phyloP scores from a whole-genome alignment of 768 basidiomycete species.

The Suillus fuscotomentosus region DNA sequence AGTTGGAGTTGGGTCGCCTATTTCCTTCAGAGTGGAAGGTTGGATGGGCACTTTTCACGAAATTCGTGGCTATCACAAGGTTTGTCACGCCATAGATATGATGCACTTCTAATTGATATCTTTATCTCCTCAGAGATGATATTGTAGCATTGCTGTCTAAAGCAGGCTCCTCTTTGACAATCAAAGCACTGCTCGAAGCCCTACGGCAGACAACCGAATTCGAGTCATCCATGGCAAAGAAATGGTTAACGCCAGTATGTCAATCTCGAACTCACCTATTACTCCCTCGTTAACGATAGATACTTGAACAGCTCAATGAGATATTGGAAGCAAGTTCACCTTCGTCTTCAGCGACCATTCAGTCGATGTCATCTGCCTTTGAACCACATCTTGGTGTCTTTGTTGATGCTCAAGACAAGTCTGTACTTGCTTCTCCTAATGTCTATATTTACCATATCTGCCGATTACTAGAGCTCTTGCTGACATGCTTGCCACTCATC shows the following conservation, averaged over 20 bases:
- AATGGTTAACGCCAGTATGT: constrained; percentile 74
- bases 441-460: not conserved
- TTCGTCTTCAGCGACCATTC: constrained; percentile 49
- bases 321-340: constrained; percentile 57
- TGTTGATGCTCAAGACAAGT: constrained; percentile 95
- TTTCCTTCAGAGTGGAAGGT: constrained; percentile 90
- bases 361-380: constrained; percentile 84
- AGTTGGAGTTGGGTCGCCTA: constrained; percentile 78
- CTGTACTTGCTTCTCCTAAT: constrained; percentile 37
- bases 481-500: constrained; percentile 87
- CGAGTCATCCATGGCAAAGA: constrained; percentile 75
- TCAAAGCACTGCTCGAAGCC: constrained; percentile 80
- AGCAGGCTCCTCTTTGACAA: constrained; percentile 66
- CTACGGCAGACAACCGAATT: constrained; percentile 88
- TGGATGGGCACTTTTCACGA: constrained; percentile 74
- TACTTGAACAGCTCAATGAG: constrained; percentile 51
- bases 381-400: constrained; percentile 92
- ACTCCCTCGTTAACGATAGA: not conserved
- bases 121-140: constrained; percentile 62
- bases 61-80: constrained; percentile 92
- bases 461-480: constrained; percentile 61
- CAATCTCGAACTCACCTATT: not conserved
- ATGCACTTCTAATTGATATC: not conserved
- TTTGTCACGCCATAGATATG: constrained; percentile 26
- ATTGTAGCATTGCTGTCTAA: constrained; percentile 79